Evolutionary conservation across 129 eudicot species (phyloP), one percentile per base, ranked within the genome.

Genomic region (Centaurea solstitialis): DNA sequence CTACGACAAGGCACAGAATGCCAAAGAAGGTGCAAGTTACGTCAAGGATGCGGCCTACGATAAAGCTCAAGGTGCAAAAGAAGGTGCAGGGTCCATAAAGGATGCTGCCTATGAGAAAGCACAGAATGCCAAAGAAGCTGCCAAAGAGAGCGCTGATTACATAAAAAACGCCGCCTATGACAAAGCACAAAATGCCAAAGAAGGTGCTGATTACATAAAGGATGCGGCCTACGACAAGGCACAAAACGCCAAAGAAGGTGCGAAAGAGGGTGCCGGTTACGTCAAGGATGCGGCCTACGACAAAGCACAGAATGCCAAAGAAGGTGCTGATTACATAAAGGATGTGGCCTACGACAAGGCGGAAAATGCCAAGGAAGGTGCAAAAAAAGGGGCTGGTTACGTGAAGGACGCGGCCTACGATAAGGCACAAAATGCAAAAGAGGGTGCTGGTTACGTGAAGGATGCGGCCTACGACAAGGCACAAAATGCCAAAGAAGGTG

Each of bases 221-320:
- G 86, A 87, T 1, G 73, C 75, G 5, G 84, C 87, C 0, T 64
- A 74, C 21, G 71, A 74, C 39, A 82, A 70, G 76, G 79, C 77
- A 68, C 66, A 75, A 68, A 9, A 73, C 24, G 80, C 76, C 7
- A 85, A 81, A 0, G 79, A 37, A 12, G 79, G 72, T 2, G 80
- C 76, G 6, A 85, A 81, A 0, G 79, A 37, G 18, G 79, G 72
- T 2, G 87, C 84, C 0, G 41, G 53, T 7, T 75, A 69, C 3
- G 18, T 74, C 5, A 82, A 30, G 20, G 76, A 82, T 2, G 38
- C 65, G 24, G 90, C 83, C 0, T 40, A 70, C n/a, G 71, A 72
- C 53, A 79, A 67, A 83, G 78, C 76, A 77, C 77, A 70, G 70
- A 21, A 69, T 21, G 67, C 66, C 1, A 59, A 59, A 59, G 24